Evolutionary conservation across 768 basidiomycete genomes (phyloP), one percentile per base, ranked within the genome.

Genomic region (Mycena amicta): DNA sequence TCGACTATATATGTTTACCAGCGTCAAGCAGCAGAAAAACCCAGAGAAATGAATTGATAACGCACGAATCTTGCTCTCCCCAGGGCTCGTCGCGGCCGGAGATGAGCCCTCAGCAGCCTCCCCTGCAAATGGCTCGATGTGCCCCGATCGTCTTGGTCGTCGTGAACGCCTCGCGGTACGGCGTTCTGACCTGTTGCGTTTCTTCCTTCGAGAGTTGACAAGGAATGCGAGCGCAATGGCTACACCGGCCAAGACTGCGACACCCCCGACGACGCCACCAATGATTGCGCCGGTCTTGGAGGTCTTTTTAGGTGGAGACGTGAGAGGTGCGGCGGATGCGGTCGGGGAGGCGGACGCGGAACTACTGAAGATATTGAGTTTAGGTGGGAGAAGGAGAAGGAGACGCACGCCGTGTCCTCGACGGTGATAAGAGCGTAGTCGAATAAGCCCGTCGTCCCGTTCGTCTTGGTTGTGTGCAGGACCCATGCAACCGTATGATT

Each of bases 401-500:
- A 3, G 45, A 37, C 30, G 50, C 50, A 33, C 30, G 15, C 40
- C 29, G 54, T 33, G 15, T 49, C 60, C 12, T 43, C 41, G 25
- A 51, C 47, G 3, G 57, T 56, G 18, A 63, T 11, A 4, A 59
- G n/a, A 18, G 62, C 62, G 23, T 63, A 63, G 29, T 63, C 57
- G 20, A 63, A 56, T n/a, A 63, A 22, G 4, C n/a, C 62, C 22
- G 50, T 45, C 12, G 23, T 25, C 3, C 62, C 62, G 23, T 56
- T 59, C 22, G 37, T 53, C 5, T 37, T 33, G 16, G 46, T 63
- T 20, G 33, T n/a, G 30, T 54, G 57, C 5, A 63, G 27, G 1
- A 45, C 41, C 62, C 62, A 63, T 15, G 51, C 29, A 3, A 63
- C 52, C 20, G 57, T 59, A 39, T 63, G 62, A 20, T 59, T 59